A percentile compares a stretch with the other conserved stretches of the same genome.
Conservation (phyloP, 2,329 filamentous ascomycete genomes). For the Arthrobotrys sphaeroides region DNA sequence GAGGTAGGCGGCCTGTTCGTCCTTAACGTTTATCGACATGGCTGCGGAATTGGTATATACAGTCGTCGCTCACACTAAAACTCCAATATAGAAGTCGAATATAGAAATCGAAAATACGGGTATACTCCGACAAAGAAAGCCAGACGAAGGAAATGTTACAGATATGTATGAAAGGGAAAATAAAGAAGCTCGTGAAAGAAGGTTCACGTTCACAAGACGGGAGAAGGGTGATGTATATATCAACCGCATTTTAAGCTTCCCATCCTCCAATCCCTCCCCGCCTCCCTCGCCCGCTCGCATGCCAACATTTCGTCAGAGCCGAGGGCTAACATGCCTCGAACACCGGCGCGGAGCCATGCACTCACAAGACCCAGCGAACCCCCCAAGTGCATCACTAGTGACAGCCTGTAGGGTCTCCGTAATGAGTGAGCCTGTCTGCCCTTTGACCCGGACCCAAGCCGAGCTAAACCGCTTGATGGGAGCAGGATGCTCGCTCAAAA, state of each 20-base stretch:
- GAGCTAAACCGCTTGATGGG: constrained; percentile 38
- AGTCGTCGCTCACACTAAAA: background rate
- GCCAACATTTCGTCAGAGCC: constrained; percentile 38
- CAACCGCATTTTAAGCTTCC: constrained; percentile 26
- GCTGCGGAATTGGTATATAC: constrained; percentile 5
- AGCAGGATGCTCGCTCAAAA: constrained; percentile 12
- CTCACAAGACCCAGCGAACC: background rate
- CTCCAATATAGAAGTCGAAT: background rate
- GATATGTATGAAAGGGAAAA: constrained; percentile 5
- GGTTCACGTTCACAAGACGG: constrained; percentile 24
- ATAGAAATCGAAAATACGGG: background rate
- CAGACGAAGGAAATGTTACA: background rate
- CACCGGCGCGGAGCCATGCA: constrained; percentile 34
- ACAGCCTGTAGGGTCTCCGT: background rate
- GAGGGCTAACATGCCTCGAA: constrained; percentile 26
- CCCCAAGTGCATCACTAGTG: background rate
- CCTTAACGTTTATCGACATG: constrained; percentile 54
- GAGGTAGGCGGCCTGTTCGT: constrained; percentile 66
- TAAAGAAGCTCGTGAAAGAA: constrained; percentile 43
- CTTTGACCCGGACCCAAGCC: constrained; percentile 50
- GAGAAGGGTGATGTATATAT: constrained; percentile 45
- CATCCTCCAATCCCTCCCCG: background rate
- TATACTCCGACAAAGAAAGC: background rate
- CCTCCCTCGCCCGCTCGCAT: constrained; percentile 13
- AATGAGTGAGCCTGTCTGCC: background rate